Conservation (phyloP, 73 alveolate species). For the Paramecium bursaria region DNA sequence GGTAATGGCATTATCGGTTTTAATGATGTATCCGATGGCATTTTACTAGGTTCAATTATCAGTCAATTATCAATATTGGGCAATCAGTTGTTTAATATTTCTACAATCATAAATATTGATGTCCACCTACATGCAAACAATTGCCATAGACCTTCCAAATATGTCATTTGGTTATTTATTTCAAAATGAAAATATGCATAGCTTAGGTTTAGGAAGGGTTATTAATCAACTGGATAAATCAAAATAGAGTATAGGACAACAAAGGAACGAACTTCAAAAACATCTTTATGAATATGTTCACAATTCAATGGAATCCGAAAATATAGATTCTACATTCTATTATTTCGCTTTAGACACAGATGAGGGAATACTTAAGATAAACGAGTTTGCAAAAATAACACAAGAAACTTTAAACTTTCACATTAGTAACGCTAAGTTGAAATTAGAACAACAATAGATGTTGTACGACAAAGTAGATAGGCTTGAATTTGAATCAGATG, state of each 20-base stretch:
- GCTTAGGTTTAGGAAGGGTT: slow-evolving; percentile 53
- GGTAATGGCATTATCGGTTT: slow-evolving; percentile 31
- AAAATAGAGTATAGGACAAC: background rate
- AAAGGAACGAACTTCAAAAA: slow-evolving; percentile 4
- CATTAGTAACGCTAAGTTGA: too few species aligned
- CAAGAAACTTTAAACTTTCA: too few species aligned
- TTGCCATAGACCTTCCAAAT: slow-evolving; percentile 9
- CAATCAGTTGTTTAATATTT: slow-evolving; percentile 37
- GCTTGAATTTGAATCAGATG: slow-evolving; percentile 5
- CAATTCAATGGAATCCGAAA: slow-evolving; percentile 49
- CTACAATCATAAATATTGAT: slow-evolving; percentile 43
- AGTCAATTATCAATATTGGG: slow-evolving; percentile 58
- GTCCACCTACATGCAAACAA: slow-evolving; percentile 42
- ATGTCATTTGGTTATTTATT: background rate
- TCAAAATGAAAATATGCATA: slow-evolving; percentile 26
- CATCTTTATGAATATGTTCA: slow-evolving; percentile 1
- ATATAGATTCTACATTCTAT: slow-evolving; percentile 46
- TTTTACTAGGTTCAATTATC: background rate
- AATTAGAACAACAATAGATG: too few species aligned
- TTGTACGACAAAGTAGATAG: too few species aligned
- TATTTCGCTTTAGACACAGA: slow-evolving; percentile 35
- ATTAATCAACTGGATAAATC: background rate
- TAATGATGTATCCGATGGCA: slow-evolving; percentile 13
- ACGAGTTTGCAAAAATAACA: background rate
- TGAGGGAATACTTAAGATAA: slow-evolving; percentile 5